phyloP scores from a whole-genome alignment of 2,329 filamentous ascomycete genomes.

The Ilyonectria mors-panacis region DNA sequence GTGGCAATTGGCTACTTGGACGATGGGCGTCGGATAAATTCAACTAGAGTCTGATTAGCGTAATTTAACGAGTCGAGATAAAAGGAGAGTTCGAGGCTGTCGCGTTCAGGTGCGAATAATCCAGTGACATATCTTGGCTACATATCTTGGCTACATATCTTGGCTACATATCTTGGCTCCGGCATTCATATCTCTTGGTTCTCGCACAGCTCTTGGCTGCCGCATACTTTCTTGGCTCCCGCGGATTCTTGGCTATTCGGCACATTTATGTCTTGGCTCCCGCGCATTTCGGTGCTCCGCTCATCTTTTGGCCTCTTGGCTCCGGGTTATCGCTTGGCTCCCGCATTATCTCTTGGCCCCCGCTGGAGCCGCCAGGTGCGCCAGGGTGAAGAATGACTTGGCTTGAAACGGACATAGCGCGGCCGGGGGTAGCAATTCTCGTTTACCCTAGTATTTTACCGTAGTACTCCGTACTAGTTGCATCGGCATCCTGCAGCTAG shows the following conservation, averaged over 20 bases:
- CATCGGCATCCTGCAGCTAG: slow-evolving; percentile 29
- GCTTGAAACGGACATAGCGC: slow-evolving; percentile 25
- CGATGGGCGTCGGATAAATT: neutral
- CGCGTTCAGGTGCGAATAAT: neutral
- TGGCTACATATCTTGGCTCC: neutral
- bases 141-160: neutral
- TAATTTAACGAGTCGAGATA: neutral
- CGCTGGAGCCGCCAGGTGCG: slow-evolving; percentile 22
- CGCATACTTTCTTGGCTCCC: neutral
- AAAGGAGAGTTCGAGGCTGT: neutral
- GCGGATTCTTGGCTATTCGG: neutral
- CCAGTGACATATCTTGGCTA: neutral
- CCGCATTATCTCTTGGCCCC: slow-evolving; percentile 26
- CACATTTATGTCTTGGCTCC: neutral
- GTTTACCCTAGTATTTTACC: neutral
- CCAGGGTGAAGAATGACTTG: slow-evolving; percentile 11
- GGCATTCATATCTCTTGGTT: slow-evolving; percentile 2
- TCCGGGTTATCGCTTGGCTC: slow-evolving; percentile 1
- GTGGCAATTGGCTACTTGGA: neutral
- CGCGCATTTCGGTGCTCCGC: no score
- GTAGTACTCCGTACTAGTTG: slow-evolving; percentile 15
- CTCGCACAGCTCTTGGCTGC: slow-evolving; percentile 2
- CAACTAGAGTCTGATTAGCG: neutral
- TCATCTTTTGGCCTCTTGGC: neutral
- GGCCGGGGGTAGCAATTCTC: slow-evolving; percentile 1